Conservation (phyloP, 2,329 filamentous ascomycete genomes). For the Penicillium sp. region DNA sequence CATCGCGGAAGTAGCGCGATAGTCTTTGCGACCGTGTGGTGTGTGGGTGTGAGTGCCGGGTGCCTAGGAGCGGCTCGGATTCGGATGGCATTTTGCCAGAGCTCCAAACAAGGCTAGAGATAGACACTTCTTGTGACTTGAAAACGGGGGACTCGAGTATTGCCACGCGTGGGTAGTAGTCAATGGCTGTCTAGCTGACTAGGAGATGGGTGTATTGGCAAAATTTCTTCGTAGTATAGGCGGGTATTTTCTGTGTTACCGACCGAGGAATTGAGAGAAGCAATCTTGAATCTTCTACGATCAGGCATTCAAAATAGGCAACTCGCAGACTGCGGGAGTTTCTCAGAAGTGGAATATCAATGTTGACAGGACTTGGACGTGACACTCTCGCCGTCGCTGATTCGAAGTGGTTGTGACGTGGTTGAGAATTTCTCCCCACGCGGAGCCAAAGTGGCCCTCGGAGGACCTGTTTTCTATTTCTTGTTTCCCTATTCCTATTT, state of each 20-base stretch:
- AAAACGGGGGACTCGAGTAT: neutral
- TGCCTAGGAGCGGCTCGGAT: conserved; percentile 20
- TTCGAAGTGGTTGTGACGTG: neutral
- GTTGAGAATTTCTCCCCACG: neutral
- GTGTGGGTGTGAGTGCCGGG: neutral
- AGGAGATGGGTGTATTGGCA: neutral
- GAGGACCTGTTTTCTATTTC: neutral
- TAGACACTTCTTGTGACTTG: neutral
- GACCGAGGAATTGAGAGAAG: neutral
- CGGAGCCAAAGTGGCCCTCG: neutral
- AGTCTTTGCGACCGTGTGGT: neutral
- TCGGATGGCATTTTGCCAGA: conserved; percentile 16
- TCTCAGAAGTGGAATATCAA: neutral
- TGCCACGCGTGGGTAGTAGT: neutral
- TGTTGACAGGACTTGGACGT: neutral
- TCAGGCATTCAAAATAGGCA: neutral
- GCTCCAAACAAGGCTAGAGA: too few species aligned
- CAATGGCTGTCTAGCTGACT: neutral
- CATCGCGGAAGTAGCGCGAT: conserved; percentile 25
- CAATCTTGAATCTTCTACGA: neutral
- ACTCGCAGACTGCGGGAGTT: neutral
- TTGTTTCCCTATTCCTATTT: neutral
- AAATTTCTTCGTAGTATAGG: neutral
- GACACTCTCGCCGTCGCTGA: neutral
- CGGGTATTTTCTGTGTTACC: neutral